Percentiles rank a stretch among this genome's conserved stretches.
These are phyloP conservation scores for Chondrostereum purpureum DNA, from an alignment of 1,284 basidiomycete species.

Conservation along the genomic window DNA sequence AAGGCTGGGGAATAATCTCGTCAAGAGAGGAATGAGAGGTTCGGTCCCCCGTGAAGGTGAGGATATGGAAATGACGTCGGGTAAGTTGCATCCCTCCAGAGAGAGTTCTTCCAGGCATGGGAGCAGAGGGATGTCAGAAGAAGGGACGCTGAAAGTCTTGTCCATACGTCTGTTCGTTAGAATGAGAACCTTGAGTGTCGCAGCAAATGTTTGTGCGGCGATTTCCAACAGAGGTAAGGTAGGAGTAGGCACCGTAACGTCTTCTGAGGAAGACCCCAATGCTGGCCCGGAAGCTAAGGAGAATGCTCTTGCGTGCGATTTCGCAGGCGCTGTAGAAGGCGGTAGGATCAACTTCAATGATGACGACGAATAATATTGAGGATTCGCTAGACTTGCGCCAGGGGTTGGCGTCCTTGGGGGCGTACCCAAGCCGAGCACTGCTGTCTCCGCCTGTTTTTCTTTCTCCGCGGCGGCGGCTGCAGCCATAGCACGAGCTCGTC, in stretches of 20 bases:
- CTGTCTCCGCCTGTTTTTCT: conserved; percentile 2
- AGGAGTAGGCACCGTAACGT: conserved; percentile 57
- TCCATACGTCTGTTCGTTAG: conserved; percentile 64
- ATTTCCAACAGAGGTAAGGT: conserved; percentile 62
- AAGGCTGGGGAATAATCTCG: conserved; percentile 62
- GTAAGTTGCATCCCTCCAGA: conserved; percentile 63
- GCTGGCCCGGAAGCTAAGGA: conserved; percentile 36
- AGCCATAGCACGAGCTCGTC: conserved; percentile 55
- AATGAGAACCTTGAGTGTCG: conserved; percentile 50
- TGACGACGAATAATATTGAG: conserved; percentile 51
- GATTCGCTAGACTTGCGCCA: conserved; percentile 18
- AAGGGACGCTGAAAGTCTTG: conserved; percentile 50
- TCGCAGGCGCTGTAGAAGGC: conserved; percentile 45
- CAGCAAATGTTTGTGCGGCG: conserved; percentile 51
- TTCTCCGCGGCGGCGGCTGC: conserved; percentile 28
- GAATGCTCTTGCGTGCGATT: conserved; percentile 54
- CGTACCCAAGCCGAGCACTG: conserved; percentile 3
- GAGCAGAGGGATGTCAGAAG: conserved; percentile 35
- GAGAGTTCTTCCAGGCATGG: conserved; percentile 64
- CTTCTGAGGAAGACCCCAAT: conserved; percentile 24
- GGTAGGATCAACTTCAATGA: conserved; percentile 61
- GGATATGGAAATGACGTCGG: conserved; percentile 45
- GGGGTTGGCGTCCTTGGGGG: conserved; percentile 2
- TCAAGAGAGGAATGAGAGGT: conserved; percentile 48
- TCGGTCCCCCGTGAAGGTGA: conserved; percentile 37